phyloP scores from a whole-genome alignment of 2,329 filamentous ascomycete genomes.

The Amauroascus verrucosus region DNA sequence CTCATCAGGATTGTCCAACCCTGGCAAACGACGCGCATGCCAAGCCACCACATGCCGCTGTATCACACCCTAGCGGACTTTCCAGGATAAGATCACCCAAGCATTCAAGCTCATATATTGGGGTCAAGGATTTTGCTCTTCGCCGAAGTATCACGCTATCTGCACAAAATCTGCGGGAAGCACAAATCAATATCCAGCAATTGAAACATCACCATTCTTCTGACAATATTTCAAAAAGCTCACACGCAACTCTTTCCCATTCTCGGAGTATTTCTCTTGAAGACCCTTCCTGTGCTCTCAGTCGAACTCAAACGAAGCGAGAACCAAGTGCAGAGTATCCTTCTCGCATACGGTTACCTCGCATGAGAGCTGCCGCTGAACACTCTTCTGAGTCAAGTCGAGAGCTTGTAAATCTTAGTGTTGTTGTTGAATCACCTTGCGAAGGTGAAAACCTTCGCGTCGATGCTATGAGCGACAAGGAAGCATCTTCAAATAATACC shows the following conservation, averaged over 20 bases:
- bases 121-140: neutral
- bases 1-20: constrained; percentile 1
- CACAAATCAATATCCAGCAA: neutral
- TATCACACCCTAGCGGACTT: neutral
- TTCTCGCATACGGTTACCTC: constrained; percentile 14
- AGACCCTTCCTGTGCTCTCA: neutral
- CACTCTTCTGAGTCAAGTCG: constrained; percentile 1
- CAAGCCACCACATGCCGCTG: neutral
- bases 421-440: constrained; percentile 14
- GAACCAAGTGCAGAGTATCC: neutral
- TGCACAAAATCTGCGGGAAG: constrained; percentile 3
- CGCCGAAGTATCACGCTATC: constrained; percentile 5
- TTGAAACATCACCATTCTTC: constrained; percentile 7
- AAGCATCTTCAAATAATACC: neutral
- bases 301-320: neutral
- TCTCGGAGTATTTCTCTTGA: constrained; percentile 3
- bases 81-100: neutral
- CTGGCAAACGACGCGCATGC: neutral
- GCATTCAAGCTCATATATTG: constrained; percentile 3
- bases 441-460: neutral
- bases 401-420: constrained; percentile 11
- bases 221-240: neutral
- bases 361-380: constrained; percentile 11
- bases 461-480: neutral
- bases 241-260: neutral